Evolutionary conservation across 805 yeast genomes (phyloP).

Genomic region (Yamadazyma ubonensis): DNA sequence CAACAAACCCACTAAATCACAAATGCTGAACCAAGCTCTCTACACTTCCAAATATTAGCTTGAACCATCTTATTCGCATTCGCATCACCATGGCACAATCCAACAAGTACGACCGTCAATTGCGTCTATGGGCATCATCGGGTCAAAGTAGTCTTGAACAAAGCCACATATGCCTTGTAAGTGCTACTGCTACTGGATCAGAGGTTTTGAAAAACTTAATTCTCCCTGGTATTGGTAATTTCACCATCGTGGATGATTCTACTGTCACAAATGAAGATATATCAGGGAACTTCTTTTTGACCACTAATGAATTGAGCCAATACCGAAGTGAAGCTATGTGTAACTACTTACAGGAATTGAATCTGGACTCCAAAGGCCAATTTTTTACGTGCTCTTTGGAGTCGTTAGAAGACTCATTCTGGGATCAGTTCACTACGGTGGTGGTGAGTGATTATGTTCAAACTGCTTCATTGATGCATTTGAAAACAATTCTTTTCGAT

Average conservation of each 20-base stretch:
- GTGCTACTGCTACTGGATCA: slow-evolving; percentile 55
- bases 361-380: slow-evolving; percentile 53
- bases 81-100: slow-evolving; percentile 18
- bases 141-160: slow-evolving; percentile 67
- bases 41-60: too few species aligned
- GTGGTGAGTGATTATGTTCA: slow-evolving; percentile 35
- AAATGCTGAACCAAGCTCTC: too few species aligned
- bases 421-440: slow-evolving; percentile 55
- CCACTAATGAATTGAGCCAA: slow-evolving; percentile 42
- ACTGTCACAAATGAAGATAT: slow-evolving; percentile 45
- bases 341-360: slow-evolving; percentile 51
- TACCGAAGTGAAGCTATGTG: slow-evolving; percentile 41
- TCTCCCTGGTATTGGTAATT: slow-evolving; percentile 67
- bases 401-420: slow-evolving; percentile 22
- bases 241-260: slow-evolving; percentile 52
- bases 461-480: slow-evolving; percentile 16
- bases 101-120: slow-evolving; percentile 78
- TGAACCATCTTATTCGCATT: too few species aligned
- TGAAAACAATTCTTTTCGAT: slow-evolving; percentile 42
- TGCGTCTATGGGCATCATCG: slow-evolving; percentile 77
- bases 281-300: slow-evolving; percentile 62
- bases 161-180: slow-evolving; percentile 61
- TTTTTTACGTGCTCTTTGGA: slow-evolving; percentile 16
- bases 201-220: slow-evolving; percentile 78
- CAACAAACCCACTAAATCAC: too few species aligned